These are phyloP conservation scores for Botryobasidium botryosum DNA, from an alignment of 768 basidiomycete genomes.

Conservation along the genomic window DNA sequence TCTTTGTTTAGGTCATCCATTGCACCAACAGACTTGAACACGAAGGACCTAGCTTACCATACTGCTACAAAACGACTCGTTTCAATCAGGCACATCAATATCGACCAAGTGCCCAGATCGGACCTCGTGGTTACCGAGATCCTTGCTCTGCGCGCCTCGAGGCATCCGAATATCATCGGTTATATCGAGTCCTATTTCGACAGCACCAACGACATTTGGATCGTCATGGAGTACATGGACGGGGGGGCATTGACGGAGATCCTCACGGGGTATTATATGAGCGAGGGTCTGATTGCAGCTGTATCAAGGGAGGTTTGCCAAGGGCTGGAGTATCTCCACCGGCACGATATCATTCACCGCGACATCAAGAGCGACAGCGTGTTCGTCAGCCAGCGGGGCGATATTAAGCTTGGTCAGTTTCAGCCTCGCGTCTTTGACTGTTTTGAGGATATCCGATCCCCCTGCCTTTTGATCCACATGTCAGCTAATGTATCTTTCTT, in stretches of 20 bases:
- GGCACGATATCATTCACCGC: constrained; percentile 93
- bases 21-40: too few relatives aligned
- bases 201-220: constrained; percentile 96
- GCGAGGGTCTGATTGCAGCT: constrained; percentile 95
- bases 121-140: constrained; percentile 99
- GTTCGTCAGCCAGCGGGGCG: constrained; percentile 76
- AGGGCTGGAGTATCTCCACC: constrained; percentile 86
- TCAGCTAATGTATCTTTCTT: neutral
- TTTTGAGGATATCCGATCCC: neutral
- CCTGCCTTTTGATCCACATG: neutral
- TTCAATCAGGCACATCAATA: constrained; percentile 99
- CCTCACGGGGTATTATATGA: constrained; percentile 91
- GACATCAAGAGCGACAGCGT: constrained; percentile 99
- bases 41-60: too few relatives aligned
- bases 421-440: neutral
- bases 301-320: constrained; percentile 86
- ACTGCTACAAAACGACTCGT: constrained; percentile 86
- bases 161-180: constrained; percentile 97
- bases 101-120: constrained; percentile 99
- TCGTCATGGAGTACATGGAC: constrained; percentile 99
- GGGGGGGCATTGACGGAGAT: constrained; percentile 90
- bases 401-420: constrained; percentile 96
- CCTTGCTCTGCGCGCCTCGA: constrained; percentile 90
- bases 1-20: too few relatives aligned
- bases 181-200: constrained; percentile 98